Conservation (phyloP, 2,329 filamentous ascomycete species). For the Cercospora zeina region DNA sequence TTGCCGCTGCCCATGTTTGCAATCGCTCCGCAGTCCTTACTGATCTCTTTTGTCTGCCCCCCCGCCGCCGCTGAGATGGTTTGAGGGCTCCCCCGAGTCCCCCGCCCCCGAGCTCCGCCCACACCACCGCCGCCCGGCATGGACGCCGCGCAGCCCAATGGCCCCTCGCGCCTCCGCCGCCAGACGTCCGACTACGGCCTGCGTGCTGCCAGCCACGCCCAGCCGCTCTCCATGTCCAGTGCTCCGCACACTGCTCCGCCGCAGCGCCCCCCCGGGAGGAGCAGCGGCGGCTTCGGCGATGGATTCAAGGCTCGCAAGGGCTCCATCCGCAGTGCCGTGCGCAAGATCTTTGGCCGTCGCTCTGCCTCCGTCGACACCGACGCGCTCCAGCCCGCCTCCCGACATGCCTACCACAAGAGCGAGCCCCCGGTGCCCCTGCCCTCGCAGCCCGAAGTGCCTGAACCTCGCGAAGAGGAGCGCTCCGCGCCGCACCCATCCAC, state of each 20-base stretch:
- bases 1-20: conserved; percentile 12
- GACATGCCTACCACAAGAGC: conserved; percentile 40
- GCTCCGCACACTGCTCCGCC: conserved; percentile 5
- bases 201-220: conserved; percentile 29
- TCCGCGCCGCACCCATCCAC: conserved; percentile 10
- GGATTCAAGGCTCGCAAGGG: conserved; percentile 35
- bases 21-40: no score
- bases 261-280: conserved; percentile 4
- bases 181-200: conserved; percentile 30
- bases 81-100: background rate
- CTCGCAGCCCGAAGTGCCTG: conserved; percentile 26
- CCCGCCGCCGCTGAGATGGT: background rate
- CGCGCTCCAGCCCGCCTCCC: conserved; percentile 17
- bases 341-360: conserved; percentile 42
- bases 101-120: background rate
- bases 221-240: conserved; percentile 21
- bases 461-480: conserved; percentile 22
- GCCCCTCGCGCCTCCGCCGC: conserved; percentile 31
- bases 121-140: background rate
- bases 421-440: conserved; percentile 31
- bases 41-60: background rate
- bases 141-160: conserved; percentile 27
- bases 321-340: conserved; percentile 41
- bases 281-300: conserved; percentile 22
- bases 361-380: conserved; percentile 22